Evolutionary conservation across 352 stramenopile species (phyloP).

Genomic region (Thraustotheca clavata): DNA sequence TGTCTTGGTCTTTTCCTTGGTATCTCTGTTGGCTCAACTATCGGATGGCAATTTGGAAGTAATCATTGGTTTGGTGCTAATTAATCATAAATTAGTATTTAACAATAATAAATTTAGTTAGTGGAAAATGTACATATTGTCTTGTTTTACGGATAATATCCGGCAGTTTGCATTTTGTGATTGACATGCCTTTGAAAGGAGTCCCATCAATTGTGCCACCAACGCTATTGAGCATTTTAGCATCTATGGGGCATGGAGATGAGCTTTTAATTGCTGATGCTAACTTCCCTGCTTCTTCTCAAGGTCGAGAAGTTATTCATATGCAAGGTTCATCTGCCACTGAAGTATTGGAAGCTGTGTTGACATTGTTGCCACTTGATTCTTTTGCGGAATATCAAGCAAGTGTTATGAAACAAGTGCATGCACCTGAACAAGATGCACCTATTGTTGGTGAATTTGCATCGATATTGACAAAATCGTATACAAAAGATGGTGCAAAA

Average conservation of each 20-base stretch:
- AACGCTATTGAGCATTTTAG: slow-evolving; percentile 31
- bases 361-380: slow-evolving; percentile 35
- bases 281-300: slow-evolving; percentile 34
- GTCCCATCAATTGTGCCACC: slow-evolving; percentile 35
- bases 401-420: slow-evolving; percentile 25
- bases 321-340: slow-evolving; percentile 14
- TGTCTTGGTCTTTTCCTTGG: slow-evolving; percentile 50
- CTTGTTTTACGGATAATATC: not conserved
- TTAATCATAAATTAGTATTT: too few relatives aligned
- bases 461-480: not conserved
- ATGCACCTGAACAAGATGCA: slow-evolving; percentile 15
- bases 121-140: not conserved
- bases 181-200: slow-evolving; percentile 29
- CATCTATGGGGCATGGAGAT: slow-evolving; percentile 38
- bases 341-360: slow-evolving; percentile 30
- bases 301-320: slow-evolving; percentile 1
- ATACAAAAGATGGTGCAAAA: slow-evolving; percentile 21
- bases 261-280: slow-evolving; percentile 33
- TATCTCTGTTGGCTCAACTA: slow-evolving; percentile 33
- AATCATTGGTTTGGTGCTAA: slow-evolving; percentile 36
- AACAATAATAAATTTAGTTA: slow-evolving; percentile 25
- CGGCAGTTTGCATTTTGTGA: not conserved
- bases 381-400: slow-evolving; percentile 29
- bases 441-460: slow-evolving; percentile 11
- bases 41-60: slow-evolving; percentile 43